Evolutionary conservation across 345 rosid species (phyloP).

Genomic region (Geranium rotundifolium): DNA sequence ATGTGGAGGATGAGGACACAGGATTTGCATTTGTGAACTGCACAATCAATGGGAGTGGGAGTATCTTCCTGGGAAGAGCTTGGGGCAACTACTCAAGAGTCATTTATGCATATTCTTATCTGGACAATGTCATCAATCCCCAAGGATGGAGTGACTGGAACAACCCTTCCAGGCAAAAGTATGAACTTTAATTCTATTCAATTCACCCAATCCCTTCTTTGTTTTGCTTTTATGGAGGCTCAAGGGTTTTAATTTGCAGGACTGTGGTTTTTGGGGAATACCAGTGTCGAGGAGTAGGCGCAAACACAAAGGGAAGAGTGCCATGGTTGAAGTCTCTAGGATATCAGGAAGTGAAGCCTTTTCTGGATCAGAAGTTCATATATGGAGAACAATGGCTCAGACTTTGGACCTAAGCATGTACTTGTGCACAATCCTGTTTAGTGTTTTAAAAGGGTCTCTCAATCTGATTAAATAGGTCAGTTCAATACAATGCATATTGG

Average conservation of each 20-base stretch:
- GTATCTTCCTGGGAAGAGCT: slow-evolving; percentile 69
- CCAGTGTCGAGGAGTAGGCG: slow-evolving; percentile 73
- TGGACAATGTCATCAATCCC: slow-evolving; percentile 52
- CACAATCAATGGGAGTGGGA: slow-evolving; percentile 59
- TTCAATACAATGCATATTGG: no score
- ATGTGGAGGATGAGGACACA: slow-evolving; percentile 44
- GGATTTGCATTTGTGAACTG: slow-evolving; percentile 85
- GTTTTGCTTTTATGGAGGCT: background rate
- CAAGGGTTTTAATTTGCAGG: slow-evolving; percentile 25
- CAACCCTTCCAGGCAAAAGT: slow-evolving; percentile 44
- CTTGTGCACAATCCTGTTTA: no score
- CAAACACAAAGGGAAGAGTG: slow-evolving; percentile 41
- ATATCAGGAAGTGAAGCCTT: slow-evolving; percentile 41
- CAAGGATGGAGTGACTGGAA: slow-evolving; percentile 90
- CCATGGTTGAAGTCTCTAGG: slow-evolving; percentile 59
- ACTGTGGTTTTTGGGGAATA: slow-evolving; percentile 71
- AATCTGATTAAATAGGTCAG: no score
- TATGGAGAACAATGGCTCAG: slow-evolving; percentile 68
- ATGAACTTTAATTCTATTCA: background rate
- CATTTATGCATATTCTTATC: slow-evolving; percentile 57
- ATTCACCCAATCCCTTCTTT: background rate
- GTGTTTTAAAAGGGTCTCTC: no score
- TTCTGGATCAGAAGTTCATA: slow-evolving; percentile 47
- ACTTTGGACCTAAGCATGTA: slow-evolving; percentile 20
- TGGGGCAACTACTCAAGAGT: slow-evolving; percentile 80